These are phyloP conservation scores for Penicillium sp. DNA, from an alignment of 2,329 filamentous ascomycete species.

Conservation along the genomic window DNA sequence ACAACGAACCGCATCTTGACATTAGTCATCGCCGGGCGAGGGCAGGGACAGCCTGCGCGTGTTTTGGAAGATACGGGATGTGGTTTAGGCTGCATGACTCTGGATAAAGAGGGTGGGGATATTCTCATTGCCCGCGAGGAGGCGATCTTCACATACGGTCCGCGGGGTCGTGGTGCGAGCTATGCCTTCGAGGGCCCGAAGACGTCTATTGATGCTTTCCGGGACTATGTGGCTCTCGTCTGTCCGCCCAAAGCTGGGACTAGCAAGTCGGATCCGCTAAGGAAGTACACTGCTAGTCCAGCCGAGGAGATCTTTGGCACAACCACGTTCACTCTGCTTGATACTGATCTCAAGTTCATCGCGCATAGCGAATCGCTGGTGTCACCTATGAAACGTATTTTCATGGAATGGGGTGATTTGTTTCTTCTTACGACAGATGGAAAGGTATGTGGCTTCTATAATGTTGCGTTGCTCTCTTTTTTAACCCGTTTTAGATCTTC, in stretches of 20 bases:
- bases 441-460: conserved; percentile 60
- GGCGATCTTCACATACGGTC: conserved; percentile 89
- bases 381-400: conserved; percentile 73
- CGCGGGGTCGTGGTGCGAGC: conserved; percentile 79
- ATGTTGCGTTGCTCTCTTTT: neutral
- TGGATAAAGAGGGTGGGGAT: conserved; percentile 75
- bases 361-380: conserved; percentile 84
- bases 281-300: conserved; percentile 69
- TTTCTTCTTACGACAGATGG: conserved; percentile 90
- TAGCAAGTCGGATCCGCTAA: conserved; percentile 59
- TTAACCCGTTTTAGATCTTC: conserved; percentile 59
- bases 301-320: conserved; percentile 80
- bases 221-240: conserved; percentile 82
- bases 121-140: conserved; percentile 92
- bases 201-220: conserved; percentile 72
- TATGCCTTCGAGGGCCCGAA: conserved; percentile 92
- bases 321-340: conserved; percentile 85
- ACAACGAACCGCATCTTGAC: conserved; percentile 87
- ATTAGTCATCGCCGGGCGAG: conserved; percentile 79
- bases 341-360: conserved; percentile 85
- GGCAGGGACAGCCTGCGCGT: conserved; percentile 83
- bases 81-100: conserved; percentile 90
- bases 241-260: conserved; percentile 67
- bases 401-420: conserved; percentile 86
- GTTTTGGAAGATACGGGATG: conserved; percentile 88